These are phyloP conservation scores for Aspergillaceae sp. DNA, from an alignment of 2,329 filamentous ascomycete genomes.

Conservation along the genomic window DNA sequence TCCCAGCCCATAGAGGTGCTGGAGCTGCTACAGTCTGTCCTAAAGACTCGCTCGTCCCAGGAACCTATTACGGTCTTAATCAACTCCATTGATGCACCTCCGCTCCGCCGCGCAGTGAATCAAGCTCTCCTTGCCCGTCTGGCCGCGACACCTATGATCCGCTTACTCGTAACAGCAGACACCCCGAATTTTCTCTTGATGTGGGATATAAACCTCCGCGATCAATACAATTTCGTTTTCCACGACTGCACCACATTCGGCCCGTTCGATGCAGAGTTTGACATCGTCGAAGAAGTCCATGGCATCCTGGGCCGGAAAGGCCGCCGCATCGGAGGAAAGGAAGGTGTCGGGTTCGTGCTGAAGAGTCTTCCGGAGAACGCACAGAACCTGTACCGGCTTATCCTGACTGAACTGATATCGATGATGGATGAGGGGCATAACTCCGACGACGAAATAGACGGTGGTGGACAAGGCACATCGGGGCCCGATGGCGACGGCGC, in stretches of 20 bases:
- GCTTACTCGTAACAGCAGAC: conserved; percentile 72
- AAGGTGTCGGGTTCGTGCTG: conserved; percentile 85
- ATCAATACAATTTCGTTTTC: conserved; percentile 77
- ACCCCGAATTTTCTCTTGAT: conserved; percentile 78
- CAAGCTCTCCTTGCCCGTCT: conserved; percentile 70
- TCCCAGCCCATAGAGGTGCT: conserved; percentile 62
- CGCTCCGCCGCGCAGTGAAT: conserved; percentile 60
- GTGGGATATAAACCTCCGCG: conserved; percentile 80
- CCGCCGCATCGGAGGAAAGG: conserved; percentile 72
- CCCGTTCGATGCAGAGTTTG: conserved; percentile 63
- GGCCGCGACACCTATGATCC: conserved; percentile 62
- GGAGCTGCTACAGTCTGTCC: conserved; percentile 54
- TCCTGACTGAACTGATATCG: conserved; percentile 76
- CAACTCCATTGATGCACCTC: conserved; percentile 75
- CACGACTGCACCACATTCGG: conserved; percentile 91
- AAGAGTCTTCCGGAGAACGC: conserved; percentile 89
- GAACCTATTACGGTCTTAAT: conserved; percentile 59
- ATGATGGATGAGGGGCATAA: conserved; percentile 48
- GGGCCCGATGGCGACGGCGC: conserved; percentile 18
- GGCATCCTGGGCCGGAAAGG: conserved; percentile 74
- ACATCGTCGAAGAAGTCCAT: conserved; percentile 84
- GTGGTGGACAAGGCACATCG: conserved; percentile 8
- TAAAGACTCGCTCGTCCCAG: conserved; percentile 42
- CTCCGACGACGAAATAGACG: conserved; percentile 43
- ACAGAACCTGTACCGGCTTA: conserved; percentile 71